Percentiles rank a stretch among this genome's conserved stretches.
Conservation (phyloP, 768 basidiomycete species). For the Termitomyces sp. region DNA sequence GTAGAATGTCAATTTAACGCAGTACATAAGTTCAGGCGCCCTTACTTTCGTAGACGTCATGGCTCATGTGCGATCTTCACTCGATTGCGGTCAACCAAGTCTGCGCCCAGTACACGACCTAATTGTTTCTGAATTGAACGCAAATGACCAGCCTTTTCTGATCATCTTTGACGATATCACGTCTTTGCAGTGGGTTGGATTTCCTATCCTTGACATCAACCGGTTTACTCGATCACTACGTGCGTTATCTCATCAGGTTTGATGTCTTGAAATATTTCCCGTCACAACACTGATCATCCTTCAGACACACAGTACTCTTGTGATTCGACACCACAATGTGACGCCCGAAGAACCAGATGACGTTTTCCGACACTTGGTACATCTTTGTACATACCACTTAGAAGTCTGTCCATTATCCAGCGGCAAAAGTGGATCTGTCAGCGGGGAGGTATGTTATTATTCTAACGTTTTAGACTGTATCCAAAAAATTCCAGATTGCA, state of each 20-base stretch:
- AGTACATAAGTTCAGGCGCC: constrained; percentile 28
- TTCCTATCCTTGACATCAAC: constrained; percentile 41
- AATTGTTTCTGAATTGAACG: constrained; percentile 21
- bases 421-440: constrained; percentile 72
- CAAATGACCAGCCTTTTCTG: constrained; percentile 20
- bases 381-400: constrained; percentile 62
- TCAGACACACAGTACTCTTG: constrained; percentile 47
- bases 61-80: constrained; percentile 24
- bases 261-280: neutral
- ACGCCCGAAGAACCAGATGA: constrained; percentile 54
- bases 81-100: constrained; percentile 15
- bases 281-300: neutral
- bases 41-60: constrained; percentile 54
- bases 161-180: constrained; percentile 71
- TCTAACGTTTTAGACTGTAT: neutral
- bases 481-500: constrained; percentile 39
- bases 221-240: constrained; percentile 58
- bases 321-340: constrained; percentile 61
- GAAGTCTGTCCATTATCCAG: constrained; percentile 69
- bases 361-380: constrained; percentile 51
- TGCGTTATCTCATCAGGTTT: constrained; percentile 50
- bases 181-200: constrained; percentile 68
- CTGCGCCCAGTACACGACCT: constrained; percentile 32
- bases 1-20: constrained; percentile 35
- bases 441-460: constrained; percentile 53